These are phyloP conservation scores for Alternaria rosae DNA, from an alignment of 2,329 filamentous ascomycete genomes.

Conservation along the genomic window DNA sequence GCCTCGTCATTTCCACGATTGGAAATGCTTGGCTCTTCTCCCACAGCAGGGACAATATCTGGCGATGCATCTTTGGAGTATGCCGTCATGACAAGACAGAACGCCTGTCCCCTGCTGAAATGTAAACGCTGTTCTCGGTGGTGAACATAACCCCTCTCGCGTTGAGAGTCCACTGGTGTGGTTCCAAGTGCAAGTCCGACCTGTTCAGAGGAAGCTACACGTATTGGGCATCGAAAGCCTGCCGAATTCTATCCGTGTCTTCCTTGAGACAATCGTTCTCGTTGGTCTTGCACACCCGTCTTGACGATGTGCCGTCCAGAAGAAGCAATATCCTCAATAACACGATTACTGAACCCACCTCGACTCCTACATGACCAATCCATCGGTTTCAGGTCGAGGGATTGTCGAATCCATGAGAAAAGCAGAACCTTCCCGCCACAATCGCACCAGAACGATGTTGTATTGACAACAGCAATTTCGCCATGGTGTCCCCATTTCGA, in stretches of 20 bases:
- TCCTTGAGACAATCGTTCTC: slow-evolving; percentile 8
- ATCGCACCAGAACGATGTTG: background rate
- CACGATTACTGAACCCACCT: slow-evolving; percentile 2
- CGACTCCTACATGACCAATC: background rate
- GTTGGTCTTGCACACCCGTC: slow-evolving; percentile 9
- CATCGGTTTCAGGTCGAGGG: slow-evolving; percentile 1
- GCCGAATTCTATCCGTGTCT: slow-evolving; percentile 10
- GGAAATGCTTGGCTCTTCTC: slow-evolving; percentile 13
- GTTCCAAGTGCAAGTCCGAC: background rate
- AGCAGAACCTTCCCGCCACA: background rate
- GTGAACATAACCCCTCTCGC: slow-evolving; percentile 2
- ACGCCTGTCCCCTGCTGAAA: slow-evolving; percentile 2
- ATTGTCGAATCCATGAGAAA: slow-evolving; percentile 3
- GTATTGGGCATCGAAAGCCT: slow-evolving; percentile 9
- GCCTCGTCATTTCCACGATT: slow-evolving; percentile 17
- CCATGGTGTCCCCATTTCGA: slow-evolving; percentile 17
- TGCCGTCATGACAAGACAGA: background rate
- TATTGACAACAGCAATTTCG: slow-evolving; percentile 15
- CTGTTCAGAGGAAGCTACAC: background rate
- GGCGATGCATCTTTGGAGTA: background rate
- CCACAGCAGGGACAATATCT: slow-evolving; percentile 10
- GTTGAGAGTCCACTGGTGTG: background rate
- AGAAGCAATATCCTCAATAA: background rate
- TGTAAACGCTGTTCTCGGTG: background rate
- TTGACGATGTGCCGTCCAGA: background rate